A percentile compares a stretch with the other conserved stretches of the same genome.
Evolutionary conservation across 306 rosid genomes (phyloP).

Genomic region (Neltuma alba): DNA sequence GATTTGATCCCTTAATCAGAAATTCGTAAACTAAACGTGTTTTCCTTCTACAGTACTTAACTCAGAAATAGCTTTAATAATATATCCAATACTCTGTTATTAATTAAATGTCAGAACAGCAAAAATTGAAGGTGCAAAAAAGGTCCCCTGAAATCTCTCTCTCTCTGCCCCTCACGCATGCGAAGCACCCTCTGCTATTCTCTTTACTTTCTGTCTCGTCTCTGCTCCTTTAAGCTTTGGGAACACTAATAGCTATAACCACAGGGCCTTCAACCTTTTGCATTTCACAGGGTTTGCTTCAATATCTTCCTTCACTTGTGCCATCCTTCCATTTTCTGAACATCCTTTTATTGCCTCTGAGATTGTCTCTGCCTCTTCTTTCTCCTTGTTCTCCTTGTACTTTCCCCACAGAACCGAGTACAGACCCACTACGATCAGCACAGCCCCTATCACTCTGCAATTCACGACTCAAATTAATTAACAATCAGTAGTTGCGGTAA

Average conservation of each 20-base stretch:
- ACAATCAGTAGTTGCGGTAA: constrained; percentile 6
- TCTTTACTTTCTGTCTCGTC: neutral
- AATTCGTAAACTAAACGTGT: neutral
- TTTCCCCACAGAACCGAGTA: constrained; percentile 92
- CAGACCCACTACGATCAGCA: constrained; percentile 75
- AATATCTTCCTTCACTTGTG: constrained; percentile 45
- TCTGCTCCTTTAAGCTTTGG: constrained; percentile 39
- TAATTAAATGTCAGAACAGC: neutral
- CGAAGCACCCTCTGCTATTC: constrained; percentile 33
- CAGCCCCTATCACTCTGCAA: constrained; percentile 70
- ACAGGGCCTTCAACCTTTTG: constrained; percentile 45
- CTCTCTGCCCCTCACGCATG: neutral
- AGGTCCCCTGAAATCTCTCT: constrained; percentile 31
- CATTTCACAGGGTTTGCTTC: constrained; percentile 51
- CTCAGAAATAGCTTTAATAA: neutral
- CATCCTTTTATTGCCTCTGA: constrained; percentile 27
- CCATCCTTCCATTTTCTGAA: constrained; percentile 40
- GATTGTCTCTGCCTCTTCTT: constrained; percentile 44
- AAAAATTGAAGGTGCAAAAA: constrained; percentile 31
- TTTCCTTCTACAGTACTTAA: neutral
- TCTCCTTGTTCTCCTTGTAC: constrained; percentile 72
- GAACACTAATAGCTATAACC: constrained; percentile 28
- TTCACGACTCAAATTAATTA: neutral
- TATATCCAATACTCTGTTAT: neutral
- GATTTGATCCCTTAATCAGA: neutral